A percentile compares a stretch with the other conserved stretches of the same genome.
Conservation (phyloP, 768 basidiomycete species). For the Pisolithus sp. region DNA sequence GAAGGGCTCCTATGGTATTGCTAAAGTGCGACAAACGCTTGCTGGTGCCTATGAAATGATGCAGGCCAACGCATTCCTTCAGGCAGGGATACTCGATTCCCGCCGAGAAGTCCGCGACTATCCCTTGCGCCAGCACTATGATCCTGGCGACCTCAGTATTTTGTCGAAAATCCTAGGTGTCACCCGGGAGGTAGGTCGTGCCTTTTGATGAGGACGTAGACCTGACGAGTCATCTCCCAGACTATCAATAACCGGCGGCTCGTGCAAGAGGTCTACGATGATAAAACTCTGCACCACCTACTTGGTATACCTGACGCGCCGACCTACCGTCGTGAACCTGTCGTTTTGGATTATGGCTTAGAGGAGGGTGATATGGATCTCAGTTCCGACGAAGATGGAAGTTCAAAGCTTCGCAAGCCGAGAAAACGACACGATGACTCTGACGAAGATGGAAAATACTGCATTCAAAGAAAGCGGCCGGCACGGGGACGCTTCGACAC, state of each 20-base stretch:
- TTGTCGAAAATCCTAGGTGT: constrained; percentile 75
- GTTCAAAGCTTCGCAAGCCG: constrained; percentile 14
- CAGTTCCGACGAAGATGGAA: constrained; percentile 19
- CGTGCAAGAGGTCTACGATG: constrained; percentile 63
- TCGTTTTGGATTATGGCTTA: constrained; percentile 34
- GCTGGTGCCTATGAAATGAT: constrained; percentile 77
- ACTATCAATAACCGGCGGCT: constrained; percentile 68
- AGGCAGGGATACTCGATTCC: constrained; percentile 56
- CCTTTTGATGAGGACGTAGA: not conserved
- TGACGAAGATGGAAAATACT: constrained; percentile 57
- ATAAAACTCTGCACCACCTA: constrained; percentile 50
- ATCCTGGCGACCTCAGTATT: constrained; percentile 68
- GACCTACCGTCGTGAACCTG: constrained; percentile 6
- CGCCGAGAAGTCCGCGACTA: constrained; percentile 45
- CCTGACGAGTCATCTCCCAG: constrained; percentile 29
- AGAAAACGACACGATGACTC: constrained; percentile 18
- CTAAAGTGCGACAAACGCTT: constrained; percentile 74
- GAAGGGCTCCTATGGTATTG: constrained; percentile 77
- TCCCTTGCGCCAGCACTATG: constrained; percentile 36
- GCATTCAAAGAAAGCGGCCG: constrained; percentile 42
- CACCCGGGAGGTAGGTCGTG: constrained; percentile 63
- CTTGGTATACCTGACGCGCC: constrained; percentile 38
- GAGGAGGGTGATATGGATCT: constrained; percentile 32
- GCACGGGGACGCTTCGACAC: constrained; percentile 43
- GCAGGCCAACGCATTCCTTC: constrained; percentile 63